These are phyloP conservation scores for Helichrysum umbraculigerum DNA, from an alignment of 129 eudicot genomes.

Conservation along the genomic window DNA sequence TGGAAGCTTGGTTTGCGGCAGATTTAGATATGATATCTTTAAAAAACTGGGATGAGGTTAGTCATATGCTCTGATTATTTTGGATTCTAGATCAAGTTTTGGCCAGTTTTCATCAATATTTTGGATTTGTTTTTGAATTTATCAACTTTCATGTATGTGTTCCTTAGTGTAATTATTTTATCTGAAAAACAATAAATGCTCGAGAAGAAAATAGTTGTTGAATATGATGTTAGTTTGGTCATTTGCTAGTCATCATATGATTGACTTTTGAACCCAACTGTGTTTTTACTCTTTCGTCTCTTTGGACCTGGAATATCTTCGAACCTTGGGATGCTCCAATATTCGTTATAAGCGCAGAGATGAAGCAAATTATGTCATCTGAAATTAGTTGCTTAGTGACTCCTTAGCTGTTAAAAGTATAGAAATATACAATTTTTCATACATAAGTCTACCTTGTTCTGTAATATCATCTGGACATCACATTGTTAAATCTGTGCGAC, in stretches of 20 bases:
- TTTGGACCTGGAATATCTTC: no score
- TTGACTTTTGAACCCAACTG: not conserved
- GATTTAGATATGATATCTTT: slow-evolving; percentile 94
- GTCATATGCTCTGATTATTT: slow-evolving; percentile 14
- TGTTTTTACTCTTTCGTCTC: not conserved
- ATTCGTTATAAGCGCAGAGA: no score
- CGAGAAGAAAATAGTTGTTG: not conserved
- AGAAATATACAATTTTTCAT: not conserved
- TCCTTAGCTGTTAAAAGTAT: slow-evolving; percentile 6
- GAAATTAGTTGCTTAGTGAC: not conserved
- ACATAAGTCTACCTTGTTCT: not conserved
- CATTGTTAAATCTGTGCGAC: not conserved
- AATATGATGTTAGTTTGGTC: not conserved
- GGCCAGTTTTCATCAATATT: not conserved
- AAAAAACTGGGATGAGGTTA: slow-evolving; percentile 94
- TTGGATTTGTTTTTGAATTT: not conserved
- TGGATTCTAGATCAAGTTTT: not conserved
- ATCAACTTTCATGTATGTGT: not conserved
- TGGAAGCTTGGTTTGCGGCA: slow-evolving; percentile 99
- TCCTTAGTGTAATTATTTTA: not conserved
- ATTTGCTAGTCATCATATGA: no score
- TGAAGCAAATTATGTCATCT: not conserved
- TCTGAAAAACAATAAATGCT: no score
- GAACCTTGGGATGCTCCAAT: no score
- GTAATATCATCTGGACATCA: slow-evolving; percentile 2